These are phyloP conservation scores for Annulohypoxylon stygium DNA, from an alignment of 495 filamentous ascomycete species.

Conservation along the genomic window DNA sequence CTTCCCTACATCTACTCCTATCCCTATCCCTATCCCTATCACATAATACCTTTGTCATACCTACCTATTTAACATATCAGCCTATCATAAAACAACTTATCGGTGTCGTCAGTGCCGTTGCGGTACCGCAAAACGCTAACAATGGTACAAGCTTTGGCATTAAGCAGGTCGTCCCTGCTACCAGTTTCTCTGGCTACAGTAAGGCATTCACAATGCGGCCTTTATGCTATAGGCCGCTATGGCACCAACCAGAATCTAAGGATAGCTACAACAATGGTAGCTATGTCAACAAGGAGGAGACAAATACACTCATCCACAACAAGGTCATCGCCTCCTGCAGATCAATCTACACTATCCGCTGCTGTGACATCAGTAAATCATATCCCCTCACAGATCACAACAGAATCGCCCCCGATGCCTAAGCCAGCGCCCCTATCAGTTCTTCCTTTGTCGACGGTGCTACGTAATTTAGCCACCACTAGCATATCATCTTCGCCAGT, in stretches of 20 bases:
- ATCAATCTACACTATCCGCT: constrained; percentile 45
- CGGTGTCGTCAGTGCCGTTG: neutral
- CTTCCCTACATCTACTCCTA: neutral
- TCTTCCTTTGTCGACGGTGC: constrained; percentile 77
- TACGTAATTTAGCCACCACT: constrained; percentile 84
- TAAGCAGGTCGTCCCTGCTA: constrained; percentile 46
- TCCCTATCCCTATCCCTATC: neutral
- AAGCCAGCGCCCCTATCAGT: constrained; percentile 71
- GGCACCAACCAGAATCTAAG: constrained; percentile 30
- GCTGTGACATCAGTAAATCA: constrained; percentile 32
- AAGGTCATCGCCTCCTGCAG: constrained; percentile 52
- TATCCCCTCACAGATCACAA: constrained; percentile 35
- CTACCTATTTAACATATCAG: neutral
- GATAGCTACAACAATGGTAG: constrained; percentile 23
- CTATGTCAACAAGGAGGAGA: constrained; percentile 27
- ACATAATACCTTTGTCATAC: neutral
- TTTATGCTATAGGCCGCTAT: constrained; percentile 42
- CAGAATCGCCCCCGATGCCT: constrained; percentile 45
- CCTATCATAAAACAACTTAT: neutral
- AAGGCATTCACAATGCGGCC: constrained; percentile 38
- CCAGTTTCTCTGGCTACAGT: constrained; percentile 34
- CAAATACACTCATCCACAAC: constrained; percentile 60
- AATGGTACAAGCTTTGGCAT: constrained; percentile 45
- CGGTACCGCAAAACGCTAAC: constrained; percentile 29
- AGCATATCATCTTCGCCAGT: constrained; percentile 81